Conservation (phyloP, 2,329 filamentous ascomycete genomes). For the Apiospora marii region DNA sequence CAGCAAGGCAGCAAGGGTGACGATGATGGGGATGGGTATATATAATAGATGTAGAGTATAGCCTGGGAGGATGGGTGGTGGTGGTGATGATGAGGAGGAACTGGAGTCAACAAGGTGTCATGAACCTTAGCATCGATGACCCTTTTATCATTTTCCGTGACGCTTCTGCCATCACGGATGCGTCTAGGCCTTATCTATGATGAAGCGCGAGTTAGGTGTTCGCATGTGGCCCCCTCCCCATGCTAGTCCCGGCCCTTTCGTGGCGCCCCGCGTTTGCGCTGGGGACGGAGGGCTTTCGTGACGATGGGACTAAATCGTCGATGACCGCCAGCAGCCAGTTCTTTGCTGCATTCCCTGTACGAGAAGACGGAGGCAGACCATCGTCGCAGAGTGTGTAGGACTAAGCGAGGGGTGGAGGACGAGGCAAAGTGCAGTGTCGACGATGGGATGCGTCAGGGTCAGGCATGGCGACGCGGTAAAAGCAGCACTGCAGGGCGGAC, state of each 20-base stretch:
- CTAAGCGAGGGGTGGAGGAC: constrained; percentile 20
- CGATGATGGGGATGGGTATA: neutral
- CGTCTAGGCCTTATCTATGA: constrained; percentile 19
- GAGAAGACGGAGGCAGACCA: neutral
- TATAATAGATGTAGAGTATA: neutral
- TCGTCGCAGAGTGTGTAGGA: constrained; percentile 17
- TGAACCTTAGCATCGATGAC: neutral
- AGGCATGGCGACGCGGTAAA: constrained; percentile 8
- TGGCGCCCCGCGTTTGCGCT: constrained; percentile 11
- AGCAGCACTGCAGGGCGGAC: constrained; percentile 19
- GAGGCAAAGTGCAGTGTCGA: neutral
- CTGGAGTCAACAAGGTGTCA: constrained; percentile 4
- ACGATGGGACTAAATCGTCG: constrained; percentile 20
- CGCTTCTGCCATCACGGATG: neutral
- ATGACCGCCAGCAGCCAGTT: neutral
- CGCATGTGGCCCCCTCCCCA: constrained; percentile 13
- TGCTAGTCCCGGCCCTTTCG: neutral
- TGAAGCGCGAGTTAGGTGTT: neutral
- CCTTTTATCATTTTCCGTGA: constrained; percentile 18
- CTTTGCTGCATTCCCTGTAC: neutral
- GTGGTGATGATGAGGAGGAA: neutral
- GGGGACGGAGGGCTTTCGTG: neutral
- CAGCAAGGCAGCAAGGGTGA: neutral
- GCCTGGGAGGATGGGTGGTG: neutral
- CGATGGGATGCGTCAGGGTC: constrained; percentile 17